Evolutionary conservation across 1,284 basidiomycete genomes (phyloP), one percentile per base, ranked within the genome.

Genomic region (Neonothopanus nambi): DNA sequence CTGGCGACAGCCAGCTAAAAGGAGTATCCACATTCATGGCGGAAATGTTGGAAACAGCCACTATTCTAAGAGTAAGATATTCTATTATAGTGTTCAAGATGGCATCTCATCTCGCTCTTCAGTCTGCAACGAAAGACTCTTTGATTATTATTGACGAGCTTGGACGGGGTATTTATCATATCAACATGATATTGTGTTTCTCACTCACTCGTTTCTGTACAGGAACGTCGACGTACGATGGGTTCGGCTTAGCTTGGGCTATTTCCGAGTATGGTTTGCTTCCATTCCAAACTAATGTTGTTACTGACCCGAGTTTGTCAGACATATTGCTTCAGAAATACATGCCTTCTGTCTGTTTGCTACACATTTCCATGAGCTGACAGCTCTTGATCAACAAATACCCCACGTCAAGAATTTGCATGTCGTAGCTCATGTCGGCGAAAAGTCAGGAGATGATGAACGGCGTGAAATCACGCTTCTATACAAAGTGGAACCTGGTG

Each of bases 21-120:
- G 97, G 96, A 15, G 93, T 99, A 3, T 97, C 93, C 26, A 99
- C 97, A 0, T 99, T 99, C 68, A 99, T 99, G 96, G 95, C 95
- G 3, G 97, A 99, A 73, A 99, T 99, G 97, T 78, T 96, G 11
- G 93, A 96, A 70, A 99, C 95, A 0, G 95, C 97, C 0, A 95
- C 93, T 0, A 99, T 99, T 63, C 80, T 99, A 43, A 84, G 91
- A 64, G 92, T 93, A 51, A 30, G 83, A 70, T 5, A 13, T 33
- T 13, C 30, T 33, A 33, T 33, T 9, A 33, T 33, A 9, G 30
- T 33, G 8, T 33, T 33, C 13, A 13, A 9, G 9, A 2, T 33
- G 13, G 3, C n/a, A 33, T 11, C 30, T 33, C 30, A 33, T 33
- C 30, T 11, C 30, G 30, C 30, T 33, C 46, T 54, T 17, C 61